Base-by-base conservation (phyloP, 108 stramenopile genomes). In the Skeletonema tropicum region DNA sequence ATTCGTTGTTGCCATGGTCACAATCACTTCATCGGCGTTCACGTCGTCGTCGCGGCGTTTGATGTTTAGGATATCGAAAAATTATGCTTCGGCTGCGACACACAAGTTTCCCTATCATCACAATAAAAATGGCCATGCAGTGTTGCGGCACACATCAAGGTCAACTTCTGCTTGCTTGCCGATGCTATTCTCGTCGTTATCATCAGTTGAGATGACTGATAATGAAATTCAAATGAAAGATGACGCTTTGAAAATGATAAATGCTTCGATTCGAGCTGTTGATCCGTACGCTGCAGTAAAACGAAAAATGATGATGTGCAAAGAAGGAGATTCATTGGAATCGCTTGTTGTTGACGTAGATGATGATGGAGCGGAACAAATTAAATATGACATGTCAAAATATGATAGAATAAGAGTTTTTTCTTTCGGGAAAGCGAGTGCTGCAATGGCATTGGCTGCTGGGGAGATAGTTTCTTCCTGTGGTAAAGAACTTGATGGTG, bases 341-440 rank as follows among this genome's bases (percentile, higher is more conserved):
- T 29, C 15, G 25, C 59, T 83, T 0, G 55, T 75, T 21, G 70
- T 41, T 11, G 17, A 52, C 67, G 45, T 35, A 11, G 63, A 73
- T 31, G 35, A 62, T 23, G 61, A 49, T 17, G 36, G 71, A 19
- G 26, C 36, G 30, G 46, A 73, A 67, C 23, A 73, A 68, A 45
- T 25, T 5, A 55, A 55, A 15, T 71, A 80, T 39, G 57, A 85
- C 76, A 49, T 88, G 26, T 71, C 74, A 9, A 75, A 90, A 30
- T 95, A 84, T 79, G 88, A 90, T 62, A 70, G 83, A 45, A 73
- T 95, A 35, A 64, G 85, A 38, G 60, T 95, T 11, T 60, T 90
- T 6, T 81, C 89, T 4, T 92, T 93, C 78, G 94, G 94, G 1
- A 95, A 95, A 67, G 94, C 94, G 25, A 89, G 89, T 26, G 87